Base-by-base conservation (phyloP, 2,329 filamentous ascomycete genomes). In the Rhinocladiella similis region DNA sequence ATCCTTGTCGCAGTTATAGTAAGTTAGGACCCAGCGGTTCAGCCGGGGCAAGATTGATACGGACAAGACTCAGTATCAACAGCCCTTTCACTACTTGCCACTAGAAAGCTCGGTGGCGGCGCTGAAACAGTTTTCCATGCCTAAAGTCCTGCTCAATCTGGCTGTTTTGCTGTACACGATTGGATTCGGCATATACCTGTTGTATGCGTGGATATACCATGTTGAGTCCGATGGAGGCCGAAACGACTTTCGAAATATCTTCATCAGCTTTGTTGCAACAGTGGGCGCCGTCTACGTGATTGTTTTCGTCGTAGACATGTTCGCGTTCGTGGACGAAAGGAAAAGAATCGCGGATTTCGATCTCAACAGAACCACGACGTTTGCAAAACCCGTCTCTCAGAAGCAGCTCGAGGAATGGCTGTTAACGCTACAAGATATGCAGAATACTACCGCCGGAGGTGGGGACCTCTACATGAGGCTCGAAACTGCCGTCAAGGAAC, bases 91-190 rank as follows among this genome's bases (percentile, higher is more conserved):
- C 14, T 16, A 22, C 12, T 27, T 56, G 6, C 47, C 53, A 2
- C 48, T 59, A 19, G 56, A 59, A 27, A 59, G 47, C 20, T 58
- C 56, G 5, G 46, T 55, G 6, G 46, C 49, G 9, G 39, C 47
- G 9, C 14, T 54, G 12, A 58, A 54, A 38, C 20, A 50, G 13
- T 42, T 50, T 27, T 19, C 36, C 29, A 19, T 55, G 18, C 56
- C 56, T 20, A 47, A 48, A 35, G 22, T 35, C 12, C 19, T 56
- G 5, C 53, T 56, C 20, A 42, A 56, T 39, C 18, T 56, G 16
- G 56, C 56, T 12, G 53, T 59, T 3, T 22, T 52, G 39, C 36
- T 52, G 2, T 56, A 56, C 43, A 38, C 50, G 5, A 20, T 56
- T 18, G 56, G 56, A 6, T 43, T 56, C n/a, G 56, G 53, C 14